Evolutionary conservation across 1,284 basidiomycete species (phyloP).

Genomic region (Vanrija pseudolonga): DNA sequence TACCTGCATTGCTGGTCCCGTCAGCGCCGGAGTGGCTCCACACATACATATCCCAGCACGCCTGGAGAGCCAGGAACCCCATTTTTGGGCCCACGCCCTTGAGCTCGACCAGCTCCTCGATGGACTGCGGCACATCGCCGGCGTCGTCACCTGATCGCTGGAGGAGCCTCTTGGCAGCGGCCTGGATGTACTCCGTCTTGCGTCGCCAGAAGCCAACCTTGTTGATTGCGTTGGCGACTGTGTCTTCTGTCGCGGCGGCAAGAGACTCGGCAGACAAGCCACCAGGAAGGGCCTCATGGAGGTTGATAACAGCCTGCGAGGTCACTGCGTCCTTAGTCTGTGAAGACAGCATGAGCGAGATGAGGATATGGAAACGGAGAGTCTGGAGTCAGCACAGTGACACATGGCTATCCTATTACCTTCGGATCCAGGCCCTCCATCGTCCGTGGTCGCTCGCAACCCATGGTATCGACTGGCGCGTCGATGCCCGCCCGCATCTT

Average conservation of each 20-base stretch:
- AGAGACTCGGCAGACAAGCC: slow-evolving; percentile 72
- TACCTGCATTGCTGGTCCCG: slow-evolving; percentile 71
- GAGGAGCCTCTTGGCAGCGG: slow-evolving; percentile 67
- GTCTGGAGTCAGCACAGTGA: slow-evolving; percentile 54
- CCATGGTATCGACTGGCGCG: slow-evolving; percentile 88
- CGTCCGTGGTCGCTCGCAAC: slow-evolving; percentile 33
- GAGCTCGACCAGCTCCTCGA: slow-evolving; percentile 76
- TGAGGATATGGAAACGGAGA: slow-evolving; percentile 74
- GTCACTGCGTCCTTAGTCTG: slow-evolving; percentile 92
- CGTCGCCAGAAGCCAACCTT: slow-evolving; percentile 92
- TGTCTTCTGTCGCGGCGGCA: slow-evolving; percentile 60
- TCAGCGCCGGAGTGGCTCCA: not conserved
- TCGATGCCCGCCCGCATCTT: slow-evolving; percentile 67
- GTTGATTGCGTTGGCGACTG: slow-evolving; percentile 69
- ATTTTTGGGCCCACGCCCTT: slow-evolving; percentile 91
- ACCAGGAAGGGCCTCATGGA: slow-evolving; percentile 70
- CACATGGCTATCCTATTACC: slow-evolving; percentile 49
- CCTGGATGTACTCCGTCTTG: slow-evolving; percentile 71
- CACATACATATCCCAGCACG: slow-evolving; percentile 75
- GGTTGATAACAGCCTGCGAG: slow-evolving; percentile 71
- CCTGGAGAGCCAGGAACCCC: slow-evolving; percentile 78
- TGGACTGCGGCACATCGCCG: slow-evolving; percentile 77
- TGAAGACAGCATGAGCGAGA: slow-evolving; percentile 91
- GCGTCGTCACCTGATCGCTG: slow-evolving; percentile 47
- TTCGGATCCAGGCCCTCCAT: slow-evolving; percentile 60